phyloP scores from a whole-genome alignment of 2,329 filamentous ascomycete species.

The Ramichloridium luteum region DNA sequence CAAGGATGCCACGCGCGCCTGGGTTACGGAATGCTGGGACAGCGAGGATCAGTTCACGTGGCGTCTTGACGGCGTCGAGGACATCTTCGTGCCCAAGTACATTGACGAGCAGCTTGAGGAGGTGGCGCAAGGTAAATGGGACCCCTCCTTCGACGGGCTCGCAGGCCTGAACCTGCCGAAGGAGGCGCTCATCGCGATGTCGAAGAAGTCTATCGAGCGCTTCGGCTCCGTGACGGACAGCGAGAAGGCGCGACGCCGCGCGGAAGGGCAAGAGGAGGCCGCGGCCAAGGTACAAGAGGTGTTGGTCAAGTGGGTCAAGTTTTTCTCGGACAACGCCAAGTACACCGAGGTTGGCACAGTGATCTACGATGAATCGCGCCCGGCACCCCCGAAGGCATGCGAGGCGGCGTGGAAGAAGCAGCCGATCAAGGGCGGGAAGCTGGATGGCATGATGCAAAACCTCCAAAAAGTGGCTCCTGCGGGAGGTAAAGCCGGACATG shows the following conservation, averaged over 20 bases:
- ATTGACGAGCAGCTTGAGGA: constrained; percentile 18
- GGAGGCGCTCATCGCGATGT: constrained; percentile 18
- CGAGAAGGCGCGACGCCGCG: constrained; percentile 13
- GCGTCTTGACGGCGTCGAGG: constrained; percentile 17
- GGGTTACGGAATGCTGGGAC: constrained; percentile 24
- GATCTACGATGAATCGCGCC: constrained; percentile 11
- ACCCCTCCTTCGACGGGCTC: constrained; percentile 10
- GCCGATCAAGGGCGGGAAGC: constrained; percentile 20
- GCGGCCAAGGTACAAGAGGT: constrained; percentile 47
- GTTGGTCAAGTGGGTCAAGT: constrained; percentile 51
- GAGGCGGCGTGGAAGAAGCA: constrained; percentile 20
- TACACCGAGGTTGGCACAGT: constrained; percentile 17
- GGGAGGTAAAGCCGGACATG: constrained; percentile 4
- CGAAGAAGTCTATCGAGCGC: constrained; percentile 16
- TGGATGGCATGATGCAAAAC: constrained; percentile 15
- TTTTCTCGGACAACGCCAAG: constrained; percentile 17
- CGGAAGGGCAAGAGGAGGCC: constrained; percentile 36
- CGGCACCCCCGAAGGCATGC: constrained; percentile 16
- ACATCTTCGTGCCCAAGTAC: constrained; percentile 20
- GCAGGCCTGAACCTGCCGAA: constrained; percentile 11
- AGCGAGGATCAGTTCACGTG: constrained; percentile 17
- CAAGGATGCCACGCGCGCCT: constrained; percentile 21
- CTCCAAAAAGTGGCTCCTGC: constrained; percentile 4
- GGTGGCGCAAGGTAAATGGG: constrained; percentile 8
- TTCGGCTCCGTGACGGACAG: constrained; percentile 12